Conservation (phyloP, 108 stramenopile genomes). For the Schizochytrium sp. region DNA sequence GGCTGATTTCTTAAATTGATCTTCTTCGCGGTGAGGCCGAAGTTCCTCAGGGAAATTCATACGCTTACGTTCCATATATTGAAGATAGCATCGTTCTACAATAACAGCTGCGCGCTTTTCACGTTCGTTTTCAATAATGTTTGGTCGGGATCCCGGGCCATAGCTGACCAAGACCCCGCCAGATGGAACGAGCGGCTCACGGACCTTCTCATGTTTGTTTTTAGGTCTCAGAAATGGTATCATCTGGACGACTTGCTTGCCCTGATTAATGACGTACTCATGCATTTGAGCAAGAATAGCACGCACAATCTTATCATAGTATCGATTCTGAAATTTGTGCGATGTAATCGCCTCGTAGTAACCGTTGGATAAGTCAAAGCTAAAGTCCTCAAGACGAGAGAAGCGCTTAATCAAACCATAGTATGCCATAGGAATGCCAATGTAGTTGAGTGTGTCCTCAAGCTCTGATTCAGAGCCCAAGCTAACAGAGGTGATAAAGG, state of each 20-base stretch:
- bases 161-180: slow-evolving; percentile 25
- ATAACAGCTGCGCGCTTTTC: background rate
- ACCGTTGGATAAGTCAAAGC: background rate
- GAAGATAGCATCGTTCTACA: background rate
- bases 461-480: background rate
- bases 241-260: background rate
- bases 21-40: background rate
- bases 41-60: background rate
- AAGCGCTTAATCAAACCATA: background rate
- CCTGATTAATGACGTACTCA: slow-evolving; percentile 6
- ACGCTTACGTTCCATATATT: background rate
- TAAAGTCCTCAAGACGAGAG: slow-evolving; percentile 39
- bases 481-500: slow-evolving; percentile 33
- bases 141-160: slow-evolving; percentile 15
- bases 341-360: slow-evolving; percentile 11
- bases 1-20: background rate
- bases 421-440: slow-evolving; percentile 22
- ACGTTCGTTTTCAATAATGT: background rate
- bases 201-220: slow-evolving; percentile 25
- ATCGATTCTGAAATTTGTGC: slow-evolving; percentile 5
- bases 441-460: background rate
- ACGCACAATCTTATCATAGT: background rate
- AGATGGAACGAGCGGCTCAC: slow-evolving; percentile 28
- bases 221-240: background rate
- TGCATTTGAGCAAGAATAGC: slow-evolving; percentile 22